Evolutionary conservation across 2,329 filamentous ascomycete species (phyloP), one percentile per base, ranked within the genome.

Genomic region (Alternaria sp.): DNA sequence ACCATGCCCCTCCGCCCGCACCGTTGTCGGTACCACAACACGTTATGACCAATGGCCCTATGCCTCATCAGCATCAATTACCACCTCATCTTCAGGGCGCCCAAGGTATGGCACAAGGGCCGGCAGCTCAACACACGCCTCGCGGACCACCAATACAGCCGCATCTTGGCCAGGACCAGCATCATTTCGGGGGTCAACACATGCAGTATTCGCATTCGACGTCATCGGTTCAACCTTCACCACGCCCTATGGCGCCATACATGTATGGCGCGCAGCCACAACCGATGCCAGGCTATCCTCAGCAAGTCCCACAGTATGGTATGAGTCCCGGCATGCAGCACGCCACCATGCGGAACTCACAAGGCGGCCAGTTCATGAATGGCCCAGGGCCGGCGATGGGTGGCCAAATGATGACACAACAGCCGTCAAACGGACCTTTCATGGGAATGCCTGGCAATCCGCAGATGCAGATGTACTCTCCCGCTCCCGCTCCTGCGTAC

Each of bases 171-270:
- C 86, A 89, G 43, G 87, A 85, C 16, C 86, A 89, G 67, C 92
- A 90, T 70, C 89, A 89, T 60, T 89, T 89, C 68, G 94, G 97
- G 68, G 91, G 93, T 60, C 92, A 94, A 73, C 88, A 93, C 53
- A 97, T 97, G 92, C 86, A 88, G 68, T 91, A 95, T 81, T 92
- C 92, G 7, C 93, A 90, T 67, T 93, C 92, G 25, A 89, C 89
- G 4, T 93, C 94, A 71, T 92, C 93, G 3, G 79, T 84, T 3
- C 95, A 93, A 77, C 90, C 92, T 9, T 97, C 94, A 16, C 93
- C 94, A 50, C 89, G 93, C 52, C 86, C 93, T 69, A 86, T 88
- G 53, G 90, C 89, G 65, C 85, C 88, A 16, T 87, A 89, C 30
- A 87, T 92, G 77, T 94, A 93, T 68, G 86, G 87, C 20, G 86